These are phyloP conservation scores for Ustilago loliicola DNA, from an alignment of 1,284 basidiomycete species.

Conservation along the genomic window DNA sequence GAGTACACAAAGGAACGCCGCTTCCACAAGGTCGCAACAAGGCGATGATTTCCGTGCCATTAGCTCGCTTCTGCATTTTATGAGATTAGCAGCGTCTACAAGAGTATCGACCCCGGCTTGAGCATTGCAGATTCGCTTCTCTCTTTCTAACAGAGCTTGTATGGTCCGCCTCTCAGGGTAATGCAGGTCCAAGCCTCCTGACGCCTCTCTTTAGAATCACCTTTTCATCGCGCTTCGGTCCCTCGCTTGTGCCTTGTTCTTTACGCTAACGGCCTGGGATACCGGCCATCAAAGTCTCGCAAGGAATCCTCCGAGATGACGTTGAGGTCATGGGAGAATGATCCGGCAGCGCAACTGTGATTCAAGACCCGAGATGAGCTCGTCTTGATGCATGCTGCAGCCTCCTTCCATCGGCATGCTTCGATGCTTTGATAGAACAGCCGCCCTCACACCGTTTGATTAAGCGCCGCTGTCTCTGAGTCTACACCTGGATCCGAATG, in stretches of 20 bases:
- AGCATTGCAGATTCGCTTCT: neutral
- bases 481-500: neutral
- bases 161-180: neutral
- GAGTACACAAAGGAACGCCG: constrained; percentile 8
- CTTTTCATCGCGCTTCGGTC: neutral
- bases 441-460: neutral
- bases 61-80: neutral
- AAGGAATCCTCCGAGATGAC: constrained; percentile 1
- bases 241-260: constrained; percentile 10
- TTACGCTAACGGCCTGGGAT: neutral
- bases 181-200: constrained; percentile 7
- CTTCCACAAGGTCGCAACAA: constrained; percentile 1
- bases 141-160: too few relatives aligned
- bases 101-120: neutral
- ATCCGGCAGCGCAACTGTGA: neutral
- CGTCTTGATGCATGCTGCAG: neutral
- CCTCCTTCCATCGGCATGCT: constrained; percentile 2
- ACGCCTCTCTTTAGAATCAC: neutral
- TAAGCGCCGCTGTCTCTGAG: neutral
- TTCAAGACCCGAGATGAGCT: neutral
- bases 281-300: neutral
- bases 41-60: neutral
- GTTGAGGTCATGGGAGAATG: neutral
- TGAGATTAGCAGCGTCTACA: neutral
- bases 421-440: neutral